Percentiles rank a stretch among this genome's conserved stretches.
phyloP scores from a whole-genome alignment of 768 basidiomycete genomes.

The Agaricus subrufescens region DNA sequence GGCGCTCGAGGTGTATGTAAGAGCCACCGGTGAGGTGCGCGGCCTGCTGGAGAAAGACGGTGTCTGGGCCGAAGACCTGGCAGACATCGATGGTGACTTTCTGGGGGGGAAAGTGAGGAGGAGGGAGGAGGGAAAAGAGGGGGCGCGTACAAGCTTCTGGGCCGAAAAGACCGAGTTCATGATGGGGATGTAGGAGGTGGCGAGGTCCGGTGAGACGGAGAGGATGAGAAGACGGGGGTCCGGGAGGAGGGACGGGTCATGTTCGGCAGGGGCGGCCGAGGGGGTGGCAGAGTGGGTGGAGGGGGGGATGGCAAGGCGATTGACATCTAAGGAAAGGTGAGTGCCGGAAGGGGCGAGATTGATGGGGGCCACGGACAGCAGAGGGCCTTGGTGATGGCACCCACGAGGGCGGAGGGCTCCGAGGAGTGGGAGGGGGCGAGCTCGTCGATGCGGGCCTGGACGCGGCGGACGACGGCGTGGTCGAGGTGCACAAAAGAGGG shows the following conservation, averaged over 20 bases:
- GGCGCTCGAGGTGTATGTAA: conserved; percentile 79
- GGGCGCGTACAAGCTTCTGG: conserved; percentile 80
- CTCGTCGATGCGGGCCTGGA: conserved; percentile 57
- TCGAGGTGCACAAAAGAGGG: conserved; percentile 80
- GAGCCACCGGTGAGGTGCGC: conserved; percentile 93
- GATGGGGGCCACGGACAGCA: conserved; percentile 56
- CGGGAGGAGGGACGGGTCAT: conserved; percentile 26
- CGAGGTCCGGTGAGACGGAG: conserved; percentile 88
- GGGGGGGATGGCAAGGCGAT: conserved; percentile 24
- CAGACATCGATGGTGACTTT: conserved; percentile 97
- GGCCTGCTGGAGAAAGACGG: conserved; percentile 96
- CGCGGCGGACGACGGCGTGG: conserved; percentile 53
- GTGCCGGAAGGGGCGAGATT: not conserved
- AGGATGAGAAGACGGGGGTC: conserved; percentile 56
- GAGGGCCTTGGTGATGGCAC: conserved; percentile 86
- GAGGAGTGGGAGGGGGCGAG: conserved; percentile 21
- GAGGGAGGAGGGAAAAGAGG: conserved; percentile 3
- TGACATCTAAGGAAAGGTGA: conserved; percentile 29
- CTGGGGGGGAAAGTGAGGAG: conserved; percentile 34
- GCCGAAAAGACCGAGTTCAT: conserved; percentile 99
- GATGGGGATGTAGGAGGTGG: conserved; percentile 91
- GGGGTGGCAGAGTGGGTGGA: conserved; percentile 21
- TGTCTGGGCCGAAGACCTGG: conserved; percentile 84
- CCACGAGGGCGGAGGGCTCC: conserved; percentile 62
- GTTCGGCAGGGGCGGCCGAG: conserved; percentile 23